phyloP scores from a whole-genome alignment of 139 green algal genomes.

The Auxenochlorella pyrenoidosa region DNA sequence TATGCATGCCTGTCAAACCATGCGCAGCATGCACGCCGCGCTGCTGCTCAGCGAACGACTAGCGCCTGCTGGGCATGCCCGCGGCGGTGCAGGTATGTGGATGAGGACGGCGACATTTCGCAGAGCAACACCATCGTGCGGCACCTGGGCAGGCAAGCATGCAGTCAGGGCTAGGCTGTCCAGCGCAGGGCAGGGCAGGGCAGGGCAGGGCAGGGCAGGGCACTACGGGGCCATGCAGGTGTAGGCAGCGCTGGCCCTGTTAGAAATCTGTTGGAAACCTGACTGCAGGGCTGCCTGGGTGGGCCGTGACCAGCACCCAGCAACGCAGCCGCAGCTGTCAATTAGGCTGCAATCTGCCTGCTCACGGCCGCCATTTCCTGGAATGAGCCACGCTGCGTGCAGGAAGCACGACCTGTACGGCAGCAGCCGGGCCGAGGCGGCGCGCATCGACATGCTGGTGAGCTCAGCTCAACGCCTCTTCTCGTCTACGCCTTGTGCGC shows the following conservation, averaged over 20 bases:
- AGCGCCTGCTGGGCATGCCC: neutral
- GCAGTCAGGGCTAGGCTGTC: neutral
- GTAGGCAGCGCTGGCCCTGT: too few species aligned
- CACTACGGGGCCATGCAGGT: too few species aligned
- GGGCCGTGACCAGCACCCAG: too few species aligned
- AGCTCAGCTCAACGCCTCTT: neutral
- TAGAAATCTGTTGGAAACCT: too few species aligned
- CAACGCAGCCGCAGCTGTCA: too few species aligned
- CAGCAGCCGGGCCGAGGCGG: slow-evolving; percentile 40
- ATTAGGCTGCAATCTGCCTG: too few species aligned
- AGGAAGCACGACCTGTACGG: slow-evolving; percentile 59
- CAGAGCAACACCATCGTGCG: slow-evolving; percentile 67
- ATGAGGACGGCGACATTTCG: slow-evolving; percentile 54
- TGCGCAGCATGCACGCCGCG: neutral
- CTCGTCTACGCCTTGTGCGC: too few species aligned
- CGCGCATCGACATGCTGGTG: slow-evolving; percentile 51
- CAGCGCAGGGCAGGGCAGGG: neutral
- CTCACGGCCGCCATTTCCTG: neutral
- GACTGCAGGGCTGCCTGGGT: too few species aligned
- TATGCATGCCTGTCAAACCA: neutral
- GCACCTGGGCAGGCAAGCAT: slow-evolving; percentile 25
- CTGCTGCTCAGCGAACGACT: too few species aligned
- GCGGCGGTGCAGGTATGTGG: slow-evolving; percentile 36
- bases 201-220: too few species aligned
- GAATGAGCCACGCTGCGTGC: neutral